Conservation (phyloP, 805 yeast species). For the Pichia gijzeniarum region DNA sequence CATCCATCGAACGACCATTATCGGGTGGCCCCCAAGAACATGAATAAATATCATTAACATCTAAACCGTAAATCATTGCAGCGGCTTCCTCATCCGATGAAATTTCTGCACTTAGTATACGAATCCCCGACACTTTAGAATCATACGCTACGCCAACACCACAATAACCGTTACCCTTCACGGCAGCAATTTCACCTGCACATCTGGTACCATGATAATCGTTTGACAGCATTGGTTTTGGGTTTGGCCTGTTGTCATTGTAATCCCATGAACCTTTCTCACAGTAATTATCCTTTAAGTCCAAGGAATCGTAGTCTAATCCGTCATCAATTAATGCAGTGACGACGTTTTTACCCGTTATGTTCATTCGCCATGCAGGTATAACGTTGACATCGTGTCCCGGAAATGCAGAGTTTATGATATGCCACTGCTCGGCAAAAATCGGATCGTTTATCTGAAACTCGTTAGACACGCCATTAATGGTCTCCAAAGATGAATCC, state of each 20-base stretch:
- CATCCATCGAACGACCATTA: conserved; percentile 81
- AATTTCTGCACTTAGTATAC: conserved; percentile 77
- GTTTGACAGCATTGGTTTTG: conserved; percentile 71
- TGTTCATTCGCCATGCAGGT: conserved; percentile 75
- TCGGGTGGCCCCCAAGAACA: conserved; percentile 99
- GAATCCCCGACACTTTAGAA: conserved; percentile 80
- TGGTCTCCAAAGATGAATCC: conserved; percentile 47
- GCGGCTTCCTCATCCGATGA: conserved; percentile 88
- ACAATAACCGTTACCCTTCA: conserved; percentile 71
- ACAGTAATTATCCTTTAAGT: conserved; percentile 62
- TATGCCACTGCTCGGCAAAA: conserved; percentile 87
- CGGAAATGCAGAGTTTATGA: conserved; percentile 63
- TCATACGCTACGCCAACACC: conserved; percentile 96
- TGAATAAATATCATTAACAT: conserved; percentile 85
- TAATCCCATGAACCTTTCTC: conserved; percentile 89
- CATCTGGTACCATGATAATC: conserved; percentile 97
- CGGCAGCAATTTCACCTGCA: conserved; percentile 95
- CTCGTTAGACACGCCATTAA: conserved; percentile 41
- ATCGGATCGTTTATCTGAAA: conserved; percentile 74
- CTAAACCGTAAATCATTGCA: conserved; percentile 72
- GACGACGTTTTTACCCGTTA: conserved; percentile 76
- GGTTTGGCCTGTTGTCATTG: conserved; percentile 67
- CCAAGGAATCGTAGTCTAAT: conserved; percentile 71
- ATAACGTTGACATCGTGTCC: conserved; percentile 85
- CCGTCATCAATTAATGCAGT: conserved; percentile 96